phyloP scores from a whole-genome alignment of 2,329 filamentous ascomycete species.

The Ceratocystis eucalypticola region DNA sequence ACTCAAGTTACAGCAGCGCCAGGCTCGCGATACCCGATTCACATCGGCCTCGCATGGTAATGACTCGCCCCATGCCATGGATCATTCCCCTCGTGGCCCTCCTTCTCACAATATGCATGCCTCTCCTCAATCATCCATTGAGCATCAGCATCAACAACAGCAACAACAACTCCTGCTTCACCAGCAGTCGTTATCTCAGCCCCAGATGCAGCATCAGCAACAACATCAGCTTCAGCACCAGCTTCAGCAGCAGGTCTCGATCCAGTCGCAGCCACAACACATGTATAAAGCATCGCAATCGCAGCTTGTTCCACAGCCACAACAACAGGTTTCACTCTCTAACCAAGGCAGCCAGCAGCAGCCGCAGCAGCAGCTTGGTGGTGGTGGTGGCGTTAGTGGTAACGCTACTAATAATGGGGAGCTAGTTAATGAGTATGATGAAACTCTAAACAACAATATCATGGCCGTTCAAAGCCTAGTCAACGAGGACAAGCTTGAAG shows the following conservation, averaged over 20 bases:
- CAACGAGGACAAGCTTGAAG: conserved; percentile 45
- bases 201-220: conserved; percentile 41
- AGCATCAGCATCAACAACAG: conserved; percentile 25
- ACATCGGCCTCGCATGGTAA: conserved; percentile 18
- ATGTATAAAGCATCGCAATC: conserved; percentile 22
- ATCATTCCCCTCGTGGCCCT: conserved; percentile 18
- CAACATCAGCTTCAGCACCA: conserved; percentile 28
- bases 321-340: conserved; percentile 21
- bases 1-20: conserved; percentile 37
- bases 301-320: conserved; percentile 20
- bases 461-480: conserved; percentile 50
- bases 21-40: conserved; percentile 16
- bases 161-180: conserved; percentile 23
- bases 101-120: conserved; percentile 22
- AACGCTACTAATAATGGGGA: background rate
- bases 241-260: conserved; percentile 33
- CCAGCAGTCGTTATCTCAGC: conserved; percentile 44
- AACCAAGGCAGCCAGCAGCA: conserved; percentile 22
- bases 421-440: conserved; percentile 23
- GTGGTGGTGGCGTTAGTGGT: background rate
- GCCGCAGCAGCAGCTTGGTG: background rate
- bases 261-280: conserved; percentile 18
- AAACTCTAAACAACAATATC: conserved; percentile 43
- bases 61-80: conserved; percentile 18
- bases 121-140: conserved; percentile 11